Conservation (phyloP, 441 rosid species). For the Populus hybrid region DNA sequence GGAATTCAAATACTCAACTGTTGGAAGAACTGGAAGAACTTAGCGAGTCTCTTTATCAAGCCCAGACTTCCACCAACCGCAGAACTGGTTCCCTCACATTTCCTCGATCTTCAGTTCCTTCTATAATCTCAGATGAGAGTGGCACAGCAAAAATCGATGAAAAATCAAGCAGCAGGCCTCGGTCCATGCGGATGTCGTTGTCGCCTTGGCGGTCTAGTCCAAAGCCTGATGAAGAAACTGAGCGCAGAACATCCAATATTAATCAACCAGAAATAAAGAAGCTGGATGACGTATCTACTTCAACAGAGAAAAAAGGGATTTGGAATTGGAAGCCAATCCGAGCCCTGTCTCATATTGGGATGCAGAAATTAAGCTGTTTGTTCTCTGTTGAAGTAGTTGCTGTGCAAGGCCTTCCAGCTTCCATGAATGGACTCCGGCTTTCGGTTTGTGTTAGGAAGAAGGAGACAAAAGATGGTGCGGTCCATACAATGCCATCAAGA, state of each 20-base stretch:
- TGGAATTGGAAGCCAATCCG: constrained; percentile 97
- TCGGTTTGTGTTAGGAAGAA: constrained; percentile 82
- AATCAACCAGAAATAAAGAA: constrained; percentile 18
- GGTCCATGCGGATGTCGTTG: constrained; percentile 73
- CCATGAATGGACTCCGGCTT: constrained; percentile 91
- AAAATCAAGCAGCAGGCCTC: constrained; percentile 27
- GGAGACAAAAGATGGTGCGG: constrained; percentile 75
- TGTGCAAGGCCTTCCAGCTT: constrained; percentile 74
- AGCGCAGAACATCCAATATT: constrained; percentile 23
- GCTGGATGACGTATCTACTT: constrained; percentile 33
- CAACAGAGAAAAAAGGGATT: constrained; percentile 63
- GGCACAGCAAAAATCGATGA: constrained; percentile 23
- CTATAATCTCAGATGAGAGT: constrained; percentile 37
- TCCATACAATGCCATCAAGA: constrained; percentile 87
- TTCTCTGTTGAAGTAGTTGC: constrained; percentile 84
- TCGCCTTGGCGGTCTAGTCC: constrained; percentile 90
- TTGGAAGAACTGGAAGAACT: constrained; percentile 80
- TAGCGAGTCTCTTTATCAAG: constrained; percentile 74
- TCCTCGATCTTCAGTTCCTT: constrained; percentile 61
- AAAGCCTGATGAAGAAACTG: constrained; percentile 43
- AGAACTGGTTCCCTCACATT: constrained; percentile 68
- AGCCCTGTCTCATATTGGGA: constrained; percentile 68
- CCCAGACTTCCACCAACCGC: constrained; percentile 44
- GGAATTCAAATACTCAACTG: constrained; percentile 69
- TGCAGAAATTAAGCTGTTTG: constrained; percentile 85